phyloP scores from a whole-genome alignment of 176 grass and related monocot genomes.

The Alopecurus myosuroides region DNA sequence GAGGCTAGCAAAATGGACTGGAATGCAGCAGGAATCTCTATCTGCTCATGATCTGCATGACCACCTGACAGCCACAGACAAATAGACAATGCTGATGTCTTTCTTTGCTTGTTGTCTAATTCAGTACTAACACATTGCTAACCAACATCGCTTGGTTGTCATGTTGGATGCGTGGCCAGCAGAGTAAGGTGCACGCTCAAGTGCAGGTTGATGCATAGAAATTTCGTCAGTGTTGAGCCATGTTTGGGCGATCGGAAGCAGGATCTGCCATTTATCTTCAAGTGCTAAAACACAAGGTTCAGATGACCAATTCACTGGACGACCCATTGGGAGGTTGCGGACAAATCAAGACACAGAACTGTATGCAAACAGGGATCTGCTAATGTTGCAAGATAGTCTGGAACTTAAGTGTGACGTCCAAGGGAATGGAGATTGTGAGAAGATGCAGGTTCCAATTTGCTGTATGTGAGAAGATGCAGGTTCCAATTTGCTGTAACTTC shows the following conservation, averaged over 20 bases:
- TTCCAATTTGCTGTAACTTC: not conserved
- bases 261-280: not conserved
- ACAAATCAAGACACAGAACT: not conserved
- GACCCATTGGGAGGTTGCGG: not conserved
- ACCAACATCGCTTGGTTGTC: conserved; percentile 25
- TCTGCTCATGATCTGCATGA: not conserved
- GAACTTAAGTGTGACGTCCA: not conserved
- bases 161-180: conserved; percentile 25
- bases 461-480: not conserved
- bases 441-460: not conserved
- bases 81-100: too few relatives aligned
- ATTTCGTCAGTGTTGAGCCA: not conserved
- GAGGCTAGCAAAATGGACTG: not conserved
- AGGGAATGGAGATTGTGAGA: not conserved
- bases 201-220: conserved; percentile 1
- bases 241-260: not conserved
- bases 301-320: not conserved
- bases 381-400: not conserved
- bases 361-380: too few relatives aligned
- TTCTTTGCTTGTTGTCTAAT: too few relatives aligned
- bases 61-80: too few relatives aligned
- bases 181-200: conserved; percentile 22
- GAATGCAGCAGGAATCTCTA: conserved; percentile 26
- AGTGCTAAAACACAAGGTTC: not conserved
- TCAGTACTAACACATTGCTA: not conserved